phyloP scores from a whole-genome alignment of 306 rosid species.

The Mimosa bimucronata region DNA sequence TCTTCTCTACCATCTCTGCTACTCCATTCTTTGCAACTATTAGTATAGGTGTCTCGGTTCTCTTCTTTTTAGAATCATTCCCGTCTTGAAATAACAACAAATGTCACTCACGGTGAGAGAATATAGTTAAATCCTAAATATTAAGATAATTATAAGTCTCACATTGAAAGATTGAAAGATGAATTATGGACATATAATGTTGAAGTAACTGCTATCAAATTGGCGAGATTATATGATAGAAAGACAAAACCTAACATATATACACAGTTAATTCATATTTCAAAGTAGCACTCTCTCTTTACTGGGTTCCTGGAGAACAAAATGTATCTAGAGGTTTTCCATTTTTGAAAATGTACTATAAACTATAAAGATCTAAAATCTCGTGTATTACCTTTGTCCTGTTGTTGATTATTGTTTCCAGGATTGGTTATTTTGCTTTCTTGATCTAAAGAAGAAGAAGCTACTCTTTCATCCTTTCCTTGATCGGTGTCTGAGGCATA shows the following conservation, averaged over 20 bases:
- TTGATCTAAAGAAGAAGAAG: not conserved
- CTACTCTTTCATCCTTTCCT: not conserved
- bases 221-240: no score
- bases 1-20: slow-evolving; percentile 56
- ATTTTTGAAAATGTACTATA: no score
- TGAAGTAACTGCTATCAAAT: no score
- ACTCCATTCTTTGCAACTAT: slow-evolving; percentile 72
- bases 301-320: no score
- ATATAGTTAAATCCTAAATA: no score
- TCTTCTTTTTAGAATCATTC: not conserved
- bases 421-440: not conserved
- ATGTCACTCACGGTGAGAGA: not conserved
- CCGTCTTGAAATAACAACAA: not conserved
- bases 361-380: not conserved
- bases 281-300: no score
- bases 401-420: not conserved
- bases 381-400: not conserved
- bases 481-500: not conserved
- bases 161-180: no score
- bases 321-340: no score
- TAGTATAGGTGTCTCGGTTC: slow-evolving; percentile 49
- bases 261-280: no score
- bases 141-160: no score
- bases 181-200: no score
- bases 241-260: no score